These are phyloP conservation scores for Meredithiella fracta DNA, from an alignment of 2,329 filamentous ascomycete genomes.

Conservation along the genomic window DNA sequence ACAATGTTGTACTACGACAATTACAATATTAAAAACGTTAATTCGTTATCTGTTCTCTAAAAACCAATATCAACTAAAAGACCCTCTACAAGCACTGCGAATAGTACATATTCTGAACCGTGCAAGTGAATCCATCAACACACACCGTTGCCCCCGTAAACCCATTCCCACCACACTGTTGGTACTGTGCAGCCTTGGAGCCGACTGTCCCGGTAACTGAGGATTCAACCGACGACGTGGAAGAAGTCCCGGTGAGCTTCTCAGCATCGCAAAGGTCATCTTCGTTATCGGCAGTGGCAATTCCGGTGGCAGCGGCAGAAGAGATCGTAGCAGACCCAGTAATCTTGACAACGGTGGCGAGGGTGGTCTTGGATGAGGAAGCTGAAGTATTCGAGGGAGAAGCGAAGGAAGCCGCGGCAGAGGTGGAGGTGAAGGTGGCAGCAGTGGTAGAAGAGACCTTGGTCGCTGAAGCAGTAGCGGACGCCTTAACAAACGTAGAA, in stretches of 20 bases:
- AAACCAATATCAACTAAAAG: background rate
- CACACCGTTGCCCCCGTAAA: slow-evolving; percentile 24
- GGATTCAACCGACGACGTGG: slow-evolving; percentile 21
- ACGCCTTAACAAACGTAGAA: slow-evolving; percentile 12
- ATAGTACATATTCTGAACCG: slow-evolving; percentile 25
- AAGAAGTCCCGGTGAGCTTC: background rate
- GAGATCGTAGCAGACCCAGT: background rate
- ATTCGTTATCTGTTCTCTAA: too few relatives aligned
- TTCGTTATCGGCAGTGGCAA: background rate
- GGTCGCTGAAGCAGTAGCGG: background rate
- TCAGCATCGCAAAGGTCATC: background rate
- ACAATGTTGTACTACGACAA: background rate
- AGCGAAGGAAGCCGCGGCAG: background rate
- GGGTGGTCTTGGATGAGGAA: background rate
- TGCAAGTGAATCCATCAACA: slow-evolving; percentile 23
- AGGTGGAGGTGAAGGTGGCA: slow-evolving; percentile 8
- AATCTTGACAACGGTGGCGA: background rate
- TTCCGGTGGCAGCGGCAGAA: background rate
- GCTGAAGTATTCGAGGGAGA: too few relatives aligned
- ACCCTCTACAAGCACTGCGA: slow-evolving; percentile 24
- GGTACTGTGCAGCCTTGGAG: slow-evolving; percentile 20
- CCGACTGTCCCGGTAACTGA: slow-evolving; percentile 17
- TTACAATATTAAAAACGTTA: background rate
- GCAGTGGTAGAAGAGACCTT: background rate
- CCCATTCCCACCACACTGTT: slow-evolving; percentile 24